phyloP scores from a whole-genome alignment of 169 alveolate genomes.

The Eimeria necatrix region DNA sequence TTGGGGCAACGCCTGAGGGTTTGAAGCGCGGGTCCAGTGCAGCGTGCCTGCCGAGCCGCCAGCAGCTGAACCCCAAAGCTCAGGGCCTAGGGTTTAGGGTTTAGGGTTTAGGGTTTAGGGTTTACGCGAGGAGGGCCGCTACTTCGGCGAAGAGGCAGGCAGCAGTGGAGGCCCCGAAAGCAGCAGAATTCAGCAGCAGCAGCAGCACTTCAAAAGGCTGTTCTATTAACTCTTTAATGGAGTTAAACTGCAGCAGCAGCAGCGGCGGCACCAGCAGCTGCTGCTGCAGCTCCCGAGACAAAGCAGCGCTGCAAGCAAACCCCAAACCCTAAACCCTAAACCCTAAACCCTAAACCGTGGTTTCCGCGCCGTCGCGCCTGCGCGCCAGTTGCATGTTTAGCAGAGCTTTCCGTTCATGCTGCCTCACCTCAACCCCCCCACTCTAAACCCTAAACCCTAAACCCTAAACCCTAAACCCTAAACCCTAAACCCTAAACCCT shows the following conservation, averaged over 20 bases:
- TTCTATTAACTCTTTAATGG: not conserved
- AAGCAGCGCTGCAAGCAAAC: not conserved
- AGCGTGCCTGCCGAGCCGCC: not conserved
- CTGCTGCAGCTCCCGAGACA: not conserved
- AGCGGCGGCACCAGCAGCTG: not conserved
- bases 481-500: not conserved
- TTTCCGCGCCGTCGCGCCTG: too few species aligned
- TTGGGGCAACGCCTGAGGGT: too few species aligned
- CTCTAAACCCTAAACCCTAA: not conserved
- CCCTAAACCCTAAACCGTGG: not conserved
- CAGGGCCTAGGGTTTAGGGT: not conserved
- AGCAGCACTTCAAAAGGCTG: conserved; percentile 29
- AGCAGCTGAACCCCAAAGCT: not conserved
- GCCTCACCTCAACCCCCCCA: too few species aligned
- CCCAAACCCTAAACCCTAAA: not conserved
- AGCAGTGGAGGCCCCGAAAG: conserved; percentile 5
- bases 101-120: conserved; percentile 51
- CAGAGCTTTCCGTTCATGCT: too few species aligned
- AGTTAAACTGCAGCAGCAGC: not conserved
- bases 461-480: not conserved
- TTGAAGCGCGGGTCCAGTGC: not conserved
- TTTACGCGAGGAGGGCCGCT: conserved; percentile 9
- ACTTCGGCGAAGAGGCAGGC: conserved; percentile 18
- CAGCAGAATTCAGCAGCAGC: not conserved
- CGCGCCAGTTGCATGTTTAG: too few species aligned